These are phyloP conservation scores for Phoenix roebelenii DNA, from an alignment of 176 grass and related monocot genomes.

Conservation along the genomic window DNA sequence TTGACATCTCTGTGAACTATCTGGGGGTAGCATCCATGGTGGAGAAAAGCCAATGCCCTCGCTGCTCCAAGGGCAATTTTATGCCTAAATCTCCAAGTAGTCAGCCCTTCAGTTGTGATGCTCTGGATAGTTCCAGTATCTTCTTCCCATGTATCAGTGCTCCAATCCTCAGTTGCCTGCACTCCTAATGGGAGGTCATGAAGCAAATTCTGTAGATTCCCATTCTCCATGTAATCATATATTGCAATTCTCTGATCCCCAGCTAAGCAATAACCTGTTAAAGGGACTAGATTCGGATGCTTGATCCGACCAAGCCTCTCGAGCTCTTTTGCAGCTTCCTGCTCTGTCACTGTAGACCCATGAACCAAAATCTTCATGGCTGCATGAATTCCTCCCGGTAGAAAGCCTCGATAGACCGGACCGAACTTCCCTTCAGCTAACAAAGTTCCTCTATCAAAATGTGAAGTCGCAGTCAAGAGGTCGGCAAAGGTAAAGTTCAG, in stretches of 20 bases:
- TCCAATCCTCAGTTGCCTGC: slow-evolving; percentile 95
- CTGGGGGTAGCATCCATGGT: slow-evolving; percentile 87
- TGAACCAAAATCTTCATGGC: slow-evolving; percentile 83
- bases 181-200: slow-evolving; percentile 81
- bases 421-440: slow-evolving; percentile 85
- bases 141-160: slow-evolving; percentile 89
- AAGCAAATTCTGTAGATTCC: slow-evolving; percentile 83
- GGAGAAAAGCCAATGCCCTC: slow-evolving; percentile 87
- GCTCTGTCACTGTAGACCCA: slow-evolving; percentile 50
- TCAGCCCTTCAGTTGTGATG: slow-evolving; percentile 57
- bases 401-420: slow-evolving; percentile 84
- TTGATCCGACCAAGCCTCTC: slow-evolving; percentile 80
- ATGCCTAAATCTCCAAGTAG: slow-evolving; percentile 83
- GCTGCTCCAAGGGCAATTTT: slow-evolving; percentile 76
- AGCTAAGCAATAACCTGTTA: slow-evolving; percentile 79
- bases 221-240: slow-evolving; percentile 96
- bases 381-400: slow-evolving; percentile 71
- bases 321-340: slow-evolving; percentile 71
- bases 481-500: slow-evolving; percentile 72
- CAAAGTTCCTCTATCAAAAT: slow-evolving; percentile 86
- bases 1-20: slow-evolving; percentile 89
- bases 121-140: slow-evolving; percentile 29
- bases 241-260: slow-evolving; percentile 88
- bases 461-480: slow-evolving; percentile 65
- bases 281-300: slow-evolving; percentile 79